These are phyloP conservation scores for Dothideomycetes sp. DNA, from an alignment of 2,329 filamentous ascomycete genomes.

Conservation along the genomic window DNA sequence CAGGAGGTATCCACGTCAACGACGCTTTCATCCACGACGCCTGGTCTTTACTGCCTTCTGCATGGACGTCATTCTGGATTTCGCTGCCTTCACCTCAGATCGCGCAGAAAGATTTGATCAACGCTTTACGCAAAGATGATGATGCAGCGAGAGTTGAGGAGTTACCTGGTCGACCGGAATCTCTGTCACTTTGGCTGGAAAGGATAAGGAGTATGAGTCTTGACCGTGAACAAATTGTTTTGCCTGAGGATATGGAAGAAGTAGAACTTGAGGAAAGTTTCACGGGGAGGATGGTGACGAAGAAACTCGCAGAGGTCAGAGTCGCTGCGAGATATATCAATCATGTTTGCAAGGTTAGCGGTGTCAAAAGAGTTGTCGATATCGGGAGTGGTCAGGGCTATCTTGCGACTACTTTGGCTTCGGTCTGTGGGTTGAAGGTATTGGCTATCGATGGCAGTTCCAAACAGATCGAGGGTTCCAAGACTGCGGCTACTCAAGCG, in stretches of 20 bases:
- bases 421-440: conserved; percentile 11
- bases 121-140: conserved; percentile 6
- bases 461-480: conserved; percentile 15
- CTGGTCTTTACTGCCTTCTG: conserved; percentile 11
- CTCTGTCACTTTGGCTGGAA: conserved; percentile 13
- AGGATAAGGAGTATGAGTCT: conserved; percentile 13
- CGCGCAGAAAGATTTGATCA: conserved; percentile 15
- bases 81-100: conserved; percentile 5
- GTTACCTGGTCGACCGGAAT: conserved; percentile 6
- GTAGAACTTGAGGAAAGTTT: conserved; percentile 8
- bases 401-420: conserved; percentile 14
- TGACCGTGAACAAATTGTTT: conserved; percentile 10
- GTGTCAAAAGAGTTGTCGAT: conserved; percentile 13
- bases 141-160: conserved; percentile 1
- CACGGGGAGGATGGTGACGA: conserved; percentile 13
- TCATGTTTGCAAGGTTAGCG: conserved; percentile 12
- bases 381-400: conserved; percentile 16
- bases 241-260: conserved; percentile 2
- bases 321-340: conserved; percentile 14
- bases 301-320: conserved; percentile 15
- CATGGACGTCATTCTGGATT: conserved; percentile 16
- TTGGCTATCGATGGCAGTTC: conserved; percentile 16
- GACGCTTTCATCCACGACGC: conserved; percentile 16
- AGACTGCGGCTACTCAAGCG: conserved; percentile 11
- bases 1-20: conserved; percentile 16